Conservation (phyloP, 1,139 yeast genomes). For the Taphrina sp. region DNA sequence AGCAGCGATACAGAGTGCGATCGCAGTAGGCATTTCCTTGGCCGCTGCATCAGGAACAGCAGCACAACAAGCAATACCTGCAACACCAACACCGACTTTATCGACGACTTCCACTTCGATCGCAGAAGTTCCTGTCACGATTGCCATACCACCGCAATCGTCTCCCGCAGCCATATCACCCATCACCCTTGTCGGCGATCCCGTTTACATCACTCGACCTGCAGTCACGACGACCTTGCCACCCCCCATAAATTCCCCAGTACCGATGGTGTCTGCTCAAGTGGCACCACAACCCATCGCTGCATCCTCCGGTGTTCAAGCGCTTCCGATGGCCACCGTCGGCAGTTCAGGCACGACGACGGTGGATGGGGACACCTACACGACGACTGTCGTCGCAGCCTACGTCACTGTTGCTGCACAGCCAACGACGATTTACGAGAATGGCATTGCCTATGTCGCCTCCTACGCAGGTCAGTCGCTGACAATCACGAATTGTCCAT, state of each 20-base stretch:
- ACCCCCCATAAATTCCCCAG: neutral
- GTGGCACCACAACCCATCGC: neutral
- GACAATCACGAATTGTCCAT: constrained; percentile 18
- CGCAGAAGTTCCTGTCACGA: neutral
- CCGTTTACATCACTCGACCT: neutral
- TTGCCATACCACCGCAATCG: neutral
- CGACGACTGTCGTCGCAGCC: constrained; percentile 15
- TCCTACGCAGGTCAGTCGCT: constrained; percentile 16
- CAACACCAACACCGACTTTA: neutral
- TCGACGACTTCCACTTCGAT: neutral
- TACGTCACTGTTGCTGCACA: constrained; percentile 6
- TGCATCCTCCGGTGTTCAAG: neutral
- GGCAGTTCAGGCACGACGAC: constrained; percentile 16
- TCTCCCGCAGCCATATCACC: neutral
- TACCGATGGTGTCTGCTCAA: neutral
- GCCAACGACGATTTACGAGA: constrained; percentile 12
- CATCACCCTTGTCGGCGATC: neutral
- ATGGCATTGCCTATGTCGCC: constrained; percentile 22
- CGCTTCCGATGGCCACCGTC: neutral
- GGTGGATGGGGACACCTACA: constrained; percentile 9
- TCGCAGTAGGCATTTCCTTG: neutral
- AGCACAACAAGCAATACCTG: too few relatives aligned
- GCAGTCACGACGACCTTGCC: neutral
- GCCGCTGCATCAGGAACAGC: neutral
- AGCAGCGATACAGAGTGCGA: constrained; percentile 9